Evolutionary conservation across 1,284 basidiomycete genomes (phyloP).

Genomic region (Austroboletus novae-zelandiae): DNA sequence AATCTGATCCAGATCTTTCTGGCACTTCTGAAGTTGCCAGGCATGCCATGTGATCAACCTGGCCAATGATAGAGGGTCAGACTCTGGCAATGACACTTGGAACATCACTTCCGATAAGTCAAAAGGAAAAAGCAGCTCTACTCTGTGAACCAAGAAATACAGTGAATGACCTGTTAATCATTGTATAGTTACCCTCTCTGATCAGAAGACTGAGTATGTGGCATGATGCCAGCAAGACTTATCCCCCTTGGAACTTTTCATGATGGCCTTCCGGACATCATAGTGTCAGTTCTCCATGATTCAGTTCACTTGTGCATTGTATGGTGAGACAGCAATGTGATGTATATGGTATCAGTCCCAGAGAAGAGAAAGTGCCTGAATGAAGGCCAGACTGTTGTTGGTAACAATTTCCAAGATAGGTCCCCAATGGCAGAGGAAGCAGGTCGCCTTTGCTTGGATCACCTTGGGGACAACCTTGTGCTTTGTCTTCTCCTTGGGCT

Average conservation of each 20-base stretch:
- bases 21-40: too few species aligned
- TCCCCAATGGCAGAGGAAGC: too few species aligned
- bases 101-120: background rate
- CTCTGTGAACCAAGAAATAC: background rate
- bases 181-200: background rate
- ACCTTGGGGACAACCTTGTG: too few species aligned
- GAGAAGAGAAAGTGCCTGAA: too few species aligned
- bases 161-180: background rate
- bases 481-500: too few species aligned
- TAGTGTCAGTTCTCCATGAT: conserved; percentile 29
- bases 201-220: background rate
- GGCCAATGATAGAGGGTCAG: too few species aligned
- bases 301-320: conserved; percentile 44
- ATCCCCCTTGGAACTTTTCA: background rate
- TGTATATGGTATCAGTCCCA: conserved; percentile 35
- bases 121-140: background rate
- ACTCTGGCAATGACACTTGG: background rate
- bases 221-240: background rate
- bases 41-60: too few species aligned
- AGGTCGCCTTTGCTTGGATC: too few species aligned
- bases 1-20: too few species aligned
- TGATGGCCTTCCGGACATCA: too few species aligned
- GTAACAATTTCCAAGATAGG: too few species aligned
- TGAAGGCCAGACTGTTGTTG: too few species aligned
- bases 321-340: conserved; percentile 43